phyloP scores from a whole-genome alignment of 2,329 filamentous ascomycete genomes.

The Hypoxylon rubiginosum region DNA sequence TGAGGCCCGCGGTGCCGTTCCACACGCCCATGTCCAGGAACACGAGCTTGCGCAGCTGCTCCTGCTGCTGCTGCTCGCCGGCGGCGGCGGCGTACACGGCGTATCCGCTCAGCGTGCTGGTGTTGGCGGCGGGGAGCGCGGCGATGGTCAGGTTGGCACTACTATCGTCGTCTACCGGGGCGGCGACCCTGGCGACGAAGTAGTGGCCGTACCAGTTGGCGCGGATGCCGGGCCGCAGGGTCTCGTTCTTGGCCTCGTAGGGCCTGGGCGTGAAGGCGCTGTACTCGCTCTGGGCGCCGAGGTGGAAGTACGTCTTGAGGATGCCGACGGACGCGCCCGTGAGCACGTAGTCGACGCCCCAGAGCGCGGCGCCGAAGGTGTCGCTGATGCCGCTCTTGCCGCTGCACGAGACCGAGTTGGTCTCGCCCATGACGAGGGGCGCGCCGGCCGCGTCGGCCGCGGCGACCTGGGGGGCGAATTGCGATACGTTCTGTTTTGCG shows the following conservation, averaged over 20 bases:
- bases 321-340: slow-evolving; percentile 53
- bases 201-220: slow-evolving; percentile 54
- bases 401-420: slow-evolving; percentile 59
- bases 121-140: slow-evolving; percentile 52
- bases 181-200: slow-evolving; percentile 50
- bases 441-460: slow-evolving; percentile 54
- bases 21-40: slow-evolving; percentile 55
- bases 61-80: too few relatives aligned
- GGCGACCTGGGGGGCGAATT: slow-evolving; percentile 51
- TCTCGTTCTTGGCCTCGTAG: slow-evolving; percentile 52
- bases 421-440: slow-evolving; percentile 61
- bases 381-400: slow-evolving; percentile 59
- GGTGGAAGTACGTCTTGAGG: slow-evolving; percentile 60
- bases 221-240: slow-evolving; percentile 49
- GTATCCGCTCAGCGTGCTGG: slow-evolving; percentile 53
- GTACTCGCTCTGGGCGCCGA: slow-evolving; percentile 55
- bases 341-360: slow-evolving; percentile 62
- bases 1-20: slow-evolving; percentile 54
- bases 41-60: slow-evolving; percentile 50
- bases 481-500: slow-evolving; percentile 49
- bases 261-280: slow-evolving; percentile 49
- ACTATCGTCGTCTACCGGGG: slow-evolving; percentile 10
- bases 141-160: slow-evolving; percentile 43
- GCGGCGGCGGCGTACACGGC: slow-evolving; percentile 47
- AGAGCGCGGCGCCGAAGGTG: slow-evolving; percentile 64